These are phyloP conservation scores for Hepatocystis sp. DNA, from an alignment of 169 alveolate genomes.

Conservation along the genomic window DNA sequence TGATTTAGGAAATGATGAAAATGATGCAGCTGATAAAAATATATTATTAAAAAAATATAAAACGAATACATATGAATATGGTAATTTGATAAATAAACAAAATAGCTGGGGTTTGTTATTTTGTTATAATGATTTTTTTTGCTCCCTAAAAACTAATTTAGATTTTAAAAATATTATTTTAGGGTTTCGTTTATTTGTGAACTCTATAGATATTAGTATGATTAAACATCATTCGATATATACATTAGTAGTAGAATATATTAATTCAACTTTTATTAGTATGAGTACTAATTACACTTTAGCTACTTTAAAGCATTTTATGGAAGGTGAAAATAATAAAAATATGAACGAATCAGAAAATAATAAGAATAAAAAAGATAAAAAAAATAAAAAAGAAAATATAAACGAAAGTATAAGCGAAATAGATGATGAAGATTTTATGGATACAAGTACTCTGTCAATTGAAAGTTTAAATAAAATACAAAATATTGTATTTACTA, in stretches of 20 bases:
- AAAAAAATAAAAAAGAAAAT: background rate
- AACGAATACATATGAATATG: conserved; percentile 6
- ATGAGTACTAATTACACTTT: conserved; percentile 23
- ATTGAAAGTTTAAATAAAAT: conserved; percentile 55
- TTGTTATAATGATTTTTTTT: conserved; percentile 38
- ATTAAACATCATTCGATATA: conserved; percentile 32
- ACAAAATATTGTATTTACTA: conserved; percentile 58
- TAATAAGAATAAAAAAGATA: background rate
- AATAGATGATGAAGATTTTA: conserved; percentile 10
- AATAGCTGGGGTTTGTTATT: conserved; percentile 55
- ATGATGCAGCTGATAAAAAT: conserved; percentile 1
- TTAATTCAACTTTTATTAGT: conserved; percentile 35
- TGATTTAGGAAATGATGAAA: conserved; percentile 16
- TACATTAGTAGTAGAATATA: conserved; percentile 41
- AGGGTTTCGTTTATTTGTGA: conserved; percentile 61
- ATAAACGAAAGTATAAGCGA: background rate
- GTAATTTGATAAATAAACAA: conserved; percentile 3
- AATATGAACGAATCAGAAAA: background rate
- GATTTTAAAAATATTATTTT: conserved; percentile 65
- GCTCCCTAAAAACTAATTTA: conserved; percentile 35
- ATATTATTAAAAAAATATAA: background rate
- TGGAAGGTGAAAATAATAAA: conserved; percentile 23
- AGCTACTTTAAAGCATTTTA: conserved; percentile 69
- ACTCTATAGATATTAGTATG: conserved; percentile 33
- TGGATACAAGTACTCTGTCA: conserved; percentile 24